Evolutionary conservation across 2,329 filamentous ascomycete species (phyloP).

Genomic region (Nigrospora oryzae): DNA sequence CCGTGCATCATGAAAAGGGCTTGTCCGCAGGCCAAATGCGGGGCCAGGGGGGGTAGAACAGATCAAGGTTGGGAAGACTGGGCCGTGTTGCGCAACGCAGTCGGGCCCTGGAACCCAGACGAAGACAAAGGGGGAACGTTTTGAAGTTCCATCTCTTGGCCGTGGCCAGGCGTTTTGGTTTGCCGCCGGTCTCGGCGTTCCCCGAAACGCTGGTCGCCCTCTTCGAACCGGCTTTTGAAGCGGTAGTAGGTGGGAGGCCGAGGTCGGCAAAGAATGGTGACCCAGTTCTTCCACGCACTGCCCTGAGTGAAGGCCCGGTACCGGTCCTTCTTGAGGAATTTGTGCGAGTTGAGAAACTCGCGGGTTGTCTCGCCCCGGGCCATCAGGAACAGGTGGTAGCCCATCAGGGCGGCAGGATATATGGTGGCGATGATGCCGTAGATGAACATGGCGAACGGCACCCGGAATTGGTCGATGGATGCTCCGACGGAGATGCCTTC

Average conservation of each 20-base stretch:
- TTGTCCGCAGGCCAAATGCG: neutral
- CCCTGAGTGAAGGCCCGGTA: conserved; percentile 85
- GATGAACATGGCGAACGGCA: conserved; percentile 82
- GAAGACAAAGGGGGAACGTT: conserved; percentile 35
- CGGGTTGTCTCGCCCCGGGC: conserved; percentile 87
- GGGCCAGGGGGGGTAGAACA: neutral
- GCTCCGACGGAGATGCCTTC: conserved; percentile 58
- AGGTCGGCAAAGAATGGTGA: conserved; percentile 73
- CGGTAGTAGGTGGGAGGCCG: conserved; percentile 80
- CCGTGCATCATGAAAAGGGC: neutral
- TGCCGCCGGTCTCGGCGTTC: conserved; percentile 40
- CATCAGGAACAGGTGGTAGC: conserved; percentile 88
- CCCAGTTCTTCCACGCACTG: conserved; percentile 67
- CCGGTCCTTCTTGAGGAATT: conserved; percentile 85
- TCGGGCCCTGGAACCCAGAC: conserved; percentile 46
- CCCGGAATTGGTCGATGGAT: conserved; percentile 62
- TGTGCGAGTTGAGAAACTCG: conserved; percentile 93
- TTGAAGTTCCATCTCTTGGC: conserved; percentile 64
- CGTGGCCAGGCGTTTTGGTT: conserved; percentile 42
- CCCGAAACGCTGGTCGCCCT: conserved; percentile 80
- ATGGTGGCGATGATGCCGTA: conserved; percentile 66
- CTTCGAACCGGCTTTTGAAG: conserved; percentile 69
- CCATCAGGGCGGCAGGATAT: conserved; percentile 77
- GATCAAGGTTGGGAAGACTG: neutral
- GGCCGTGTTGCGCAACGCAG: conserved; percentile 27